Evolutionary conservation across 495 filamentous ascomycete species (phyloP).

Genomic region (Venustampulla echinocandica): DNA sequence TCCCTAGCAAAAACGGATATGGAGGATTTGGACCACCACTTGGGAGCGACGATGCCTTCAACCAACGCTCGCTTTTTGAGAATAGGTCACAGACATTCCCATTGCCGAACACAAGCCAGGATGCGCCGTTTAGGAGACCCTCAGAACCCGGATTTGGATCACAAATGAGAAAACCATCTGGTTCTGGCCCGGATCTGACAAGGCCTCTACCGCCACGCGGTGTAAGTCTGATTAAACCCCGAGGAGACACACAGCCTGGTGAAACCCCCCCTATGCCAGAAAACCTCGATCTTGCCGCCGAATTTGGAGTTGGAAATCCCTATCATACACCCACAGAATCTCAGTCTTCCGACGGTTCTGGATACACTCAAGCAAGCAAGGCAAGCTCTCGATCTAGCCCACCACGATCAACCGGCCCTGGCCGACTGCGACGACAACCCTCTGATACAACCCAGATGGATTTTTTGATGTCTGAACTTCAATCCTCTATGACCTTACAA

Average conservation of each 20-base stretch:
- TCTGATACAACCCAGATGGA: conserved; percentile 31
- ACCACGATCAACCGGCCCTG: conserved; percentile 28
- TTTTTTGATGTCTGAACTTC: conserved; percentile 43
- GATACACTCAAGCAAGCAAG: conserved; percentile 52
- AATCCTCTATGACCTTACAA: conserved; percentile 38
- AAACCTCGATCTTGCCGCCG: conserved; percentile 39
- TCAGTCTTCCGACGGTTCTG: conserved; percentile 59
- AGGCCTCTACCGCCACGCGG: conserved; percentile 40
- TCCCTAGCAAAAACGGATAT: conserved; percentile 40
- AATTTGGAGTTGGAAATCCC: conserved; percentile 44
- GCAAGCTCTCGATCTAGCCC: conserved; percentile 67
- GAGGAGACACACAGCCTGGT: conserved; percentile 23
- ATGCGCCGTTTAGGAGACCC: conserved; percentile 34
- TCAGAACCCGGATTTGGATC: conserved; percentile 35
- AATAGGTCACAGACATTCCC: conserved; percentile 51
- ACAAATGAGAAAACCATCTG: conserved; percentile 33
- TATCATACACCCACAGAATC: conserved; percentile 60
- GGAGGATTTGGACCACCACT: conserved; percentile 38
- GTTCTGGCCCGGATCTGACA: conserved; percentile 36
- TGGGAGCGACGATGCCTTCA: conserved; percentile 25
- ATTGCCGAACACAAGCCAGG: conserved; percentile 27
- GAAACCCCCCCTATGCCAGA: conserved; percentile 15
- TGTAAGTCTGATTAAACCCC: conserved; percentile 30
- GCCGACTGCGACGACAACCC: conserved; percentile 6
- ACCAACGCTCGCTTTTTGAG: conserved; percentile 30